Evolutionary conservation across 2,329 filamentous ascomycete species (phyloP).

Genomic region (Cladobotryum protrusum): DNA sequence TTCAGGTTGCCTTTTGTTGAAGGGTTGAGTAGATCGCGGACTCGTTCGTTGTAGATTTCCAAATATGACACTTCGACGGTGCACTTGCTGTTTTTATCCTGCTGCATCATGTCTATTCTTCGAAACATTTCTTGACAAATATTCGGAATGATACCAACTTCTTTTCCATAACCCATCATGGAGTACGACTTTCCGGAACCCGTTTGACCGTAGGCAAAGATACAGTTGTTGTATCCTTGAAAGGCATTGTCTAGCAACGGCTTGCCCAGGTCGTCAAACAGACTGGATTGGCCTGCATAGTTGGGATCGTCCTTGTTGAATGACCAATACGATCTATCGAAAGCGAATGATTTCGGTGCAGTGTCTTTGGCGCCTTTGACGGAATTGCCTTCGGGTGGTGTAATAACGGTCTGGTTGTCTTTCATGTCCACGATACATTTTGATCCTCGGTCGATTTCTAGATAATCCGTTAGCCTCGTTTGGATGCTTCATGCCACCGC

Average conservation of each 20-base stretch:
- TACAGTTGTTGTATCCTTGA: slow-evolving; percentile 98
- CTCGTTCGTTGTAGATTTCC: slow-evolving; percentile 98
- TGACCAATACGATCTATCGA: slow-evolving; percentile 97
- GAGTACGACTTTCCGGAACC: slow-evolving; percentile 98
- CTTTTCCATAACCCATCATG: slow-evolving; percentile 99
- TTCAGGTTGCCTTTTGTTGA: slow-evolving; percentile 94
- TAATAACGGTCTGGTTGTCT: slow-evolving; percentile 81
- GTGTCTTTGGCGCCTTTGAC: slow-evolving; percentile 64
- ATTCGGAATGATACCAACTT: slow-evolving; percentile 89
- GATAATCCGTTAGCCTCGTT: slow-evolving; percentile 15
- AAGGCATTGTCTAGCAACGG: slow-evolving; percentile 97
- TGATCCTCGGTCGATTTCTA: slow-evolving; percentile 84
- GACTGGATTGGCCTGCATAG: slow-evolving; percentile 84
- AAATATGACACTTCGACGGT: slow-evolving; percentile 98
- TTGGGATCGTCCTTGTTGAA: slow-evolving; percentile 75
- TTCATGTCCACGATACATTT: slow-evolving; percentile 99
- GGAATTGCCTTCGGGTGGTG: slow-evolving; percentile 58
- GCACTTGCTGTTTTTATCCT: slow-evolving; percentile 72
- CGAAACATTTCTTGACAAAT: slow-evolving; percentile 98
- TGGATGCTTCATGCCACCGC: not conserved
- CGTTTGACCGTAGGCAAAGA: slow-evolving; percentile 97
- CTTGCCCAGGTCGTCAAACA: slow-evolving; percentile 81
- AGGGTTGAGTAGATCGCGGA: slow-evolving; percentile 91
- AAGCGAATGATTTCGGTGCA: slow-evolving; percentile 81
- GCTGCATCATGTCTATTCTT: slow-evolving; percentile 64